Evolutionary conservation across 176 grass and related monocot species (phyloP).

Genomic region (Coix lacrymajobi): DNA sequence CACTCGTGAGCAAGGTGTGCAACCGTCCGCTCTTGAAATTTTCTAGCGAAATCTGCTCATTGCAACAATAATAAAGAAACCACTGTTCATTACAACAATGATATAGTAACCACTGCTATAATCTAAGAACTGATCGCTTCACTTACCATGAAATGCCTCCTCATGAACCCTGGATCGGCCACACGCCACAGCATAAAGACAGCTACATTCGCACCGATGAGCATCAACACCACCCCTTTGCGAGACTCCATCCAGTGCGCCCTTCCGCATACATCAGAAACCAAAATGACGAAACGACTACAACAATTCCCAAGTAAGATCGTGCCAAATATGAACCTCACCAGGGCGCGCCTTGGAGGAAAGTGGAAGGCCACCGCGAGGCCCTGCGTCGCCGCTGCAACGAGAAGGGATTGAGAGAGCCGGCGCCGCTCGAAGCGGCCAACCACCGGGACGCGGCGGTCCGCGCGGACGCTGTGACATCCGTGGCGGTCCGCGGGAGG

Average conservation of each 20-base stretch:
- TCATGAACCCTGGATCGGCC: slow-evolving; percentile 61
- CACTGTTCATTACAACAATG: neutral
- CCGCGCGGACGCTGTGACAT: too few species aligned
- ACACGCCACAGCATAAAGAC: slow-evolving; percentile 76
- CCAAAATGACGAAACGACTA: neutral
- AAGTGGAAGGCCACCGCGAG: neutral
- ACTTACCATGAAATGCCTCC: slow-evolving; percentile 69
- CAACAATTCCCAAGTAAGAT: neutral
- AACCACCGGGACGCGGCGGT: slow-evolving; percentile 30
- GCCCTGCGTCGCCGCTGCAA: slow-evolving; percentile 21
- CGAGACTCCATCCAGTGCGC: slow-evolving; percentile 29
- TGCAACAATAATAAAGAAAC: slow-evolving; percentile 13
- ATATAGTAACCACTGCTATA: neutral
- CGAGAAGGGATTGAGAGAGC: slow-evolving; percentile 40
- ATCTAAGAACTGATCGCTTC: slow-evolving; percentile 2
- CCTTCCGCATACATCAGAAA: slow-evolving; percentile 38
- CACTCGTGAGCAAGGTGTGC: slow-evolving; percentile 79
- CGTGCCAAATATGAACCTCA: slow-evolving; percentile 21
- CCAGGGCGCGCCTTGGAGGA: slow-evolving; percentile 15
- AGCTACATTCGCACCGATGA: slow-evolving; percentile 62
- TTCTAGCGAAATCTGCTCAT: slow-evolving; percentile 74
- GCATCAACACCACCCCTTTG: slow-evolving; percentile 34
- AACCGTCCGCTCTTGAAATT: slow-evolving; percentile 77
- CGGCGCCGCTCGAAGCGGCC: neutral
- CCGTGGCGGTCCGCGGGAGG: slow-evolving; percentile 27